phyloP scores from a whole-genome alignment of 176 grass and related monocot genomes.

The Poa pratensis region DNA sequence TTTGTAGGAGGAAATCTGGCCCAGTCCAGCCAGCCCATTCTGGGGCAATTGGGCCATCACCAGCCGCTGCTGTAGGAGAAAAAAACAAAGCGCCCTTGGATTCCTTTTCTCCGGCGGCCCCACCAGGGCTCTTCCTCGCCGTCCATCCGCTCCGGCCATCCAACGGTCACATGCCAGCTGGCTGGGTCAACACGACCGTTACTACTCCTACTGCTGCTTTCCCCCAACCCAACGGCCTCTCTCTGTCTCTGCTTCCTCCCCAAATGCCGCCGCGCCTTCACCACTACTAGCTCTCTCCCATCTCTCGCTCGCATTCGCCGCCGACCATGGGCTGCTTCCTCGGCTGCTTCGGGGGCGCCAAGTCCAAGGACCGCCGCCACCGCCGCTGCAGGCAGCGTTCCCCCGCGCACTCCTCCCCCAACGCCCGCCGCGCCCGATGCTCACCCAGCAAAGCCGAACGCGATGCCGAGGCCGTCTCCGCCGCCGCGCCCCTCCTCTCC shows the following conservation, averaged over 20 bases:
- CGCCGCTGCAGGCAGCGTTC: conserved; percentile 64
- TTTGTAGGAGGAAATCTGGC: background rate
- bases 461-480: conserved; percentile 51
- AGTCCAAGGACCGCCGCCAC: conserved; percentile 57
- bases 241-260: conserved; percentile 19
- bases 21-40: background rate
- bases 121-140: background rate
- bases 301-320: conserved; percentile 5
- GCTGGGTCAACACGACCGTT: conserved; percentile 65
- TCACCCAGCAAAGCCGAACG: conserved; percentile 39
- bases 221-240: conserved; percentile 13
- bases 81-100: conserved; percentile 11
- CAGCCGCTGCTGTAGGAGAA: background rate
- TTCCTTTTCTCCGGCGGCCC: conserved; percentile 9
- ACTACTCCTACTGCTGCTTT: background rate
- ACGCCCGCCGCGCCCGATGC: conserved; percentile 16
- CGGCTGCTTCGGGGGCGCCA: conserved; percentile 84
- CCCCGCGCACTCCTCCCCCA: conserved; percentile 54
- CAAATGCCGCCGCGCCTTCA: conserved; percentile 42
- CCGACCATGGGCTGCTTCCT: conserved; percentile 92
- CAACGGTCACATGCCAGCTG: conserved; percentile 58
- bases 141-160: conserved; percentile 28
- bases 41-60: background rate
- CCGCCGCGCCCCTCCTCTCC: conserved; percentile 58
- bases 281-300: conserved; percentile 32